Evolutionary conservation across 352 stramenopile species (phyloP).

Genomic region (Aphanomyces stellatus): DNA sequence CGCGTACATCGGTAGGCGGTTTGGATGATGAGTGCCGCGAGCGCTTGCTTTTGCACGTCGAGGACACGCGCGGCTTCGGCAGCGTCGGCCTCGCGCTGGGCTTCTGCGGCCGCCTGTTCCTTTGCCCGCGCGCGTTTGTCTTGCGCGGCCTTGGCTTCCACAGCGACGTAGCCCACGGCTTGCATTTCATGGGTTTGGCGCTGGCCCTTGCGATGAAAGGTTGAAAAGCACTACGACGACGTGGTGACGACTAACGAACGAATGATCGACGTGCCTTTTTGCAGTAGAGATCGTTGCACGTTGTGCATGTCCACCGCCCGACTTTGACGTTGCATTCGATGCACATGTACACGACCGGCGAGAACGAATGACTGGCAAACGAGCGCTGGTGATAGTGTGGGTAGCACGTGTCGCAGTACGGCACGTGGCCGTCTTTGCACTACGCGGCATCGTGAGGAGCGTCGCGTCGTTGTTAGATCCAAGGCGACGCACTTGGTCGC

Average conservation of each 20-base stretch:
- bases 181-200: slow-evolving; percentile 13
- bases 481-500: slow-evolving; percentile 7
- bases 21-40: slow-evolving; percentile 13
- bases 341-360: slow-evolving; percentile 1
- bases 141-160: slow-evolving; percentile 3
- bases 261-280: slow-evolving; percentile 6
- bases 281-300: slow-evolving; percentile 17
- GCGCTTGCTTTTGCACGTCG: background rate
- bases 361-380: background rate
- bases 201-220: slow-evolving; percentile 18
- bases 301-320: slow-evolving; percentile 1
- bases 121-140: background rate
- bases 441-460: background rate
- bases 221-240: slow-evolving; percentile 4
- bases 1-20: slow-evolving; percentile 14
- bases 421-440: slow-evolving; percentile 6
- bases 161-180: background rate
- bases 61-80: background rate
- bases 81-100: background rate
- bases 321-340: slow-evolving; percentile 11
- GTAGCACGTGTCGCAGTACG: slow-evolving; percentile 19
- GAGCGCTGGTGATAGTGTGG: slow-evolving; percentile 10
- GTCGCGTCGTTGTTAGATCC: background rate
- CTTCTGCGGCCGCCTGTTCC: background rate
- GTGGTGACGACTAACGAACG: background rate